Evolutionary conservation across 306 rosid genomes (phyloP), one percentile per base, ranked within the genome.

Genomic region (Dalbergia oliveri): DNA sequence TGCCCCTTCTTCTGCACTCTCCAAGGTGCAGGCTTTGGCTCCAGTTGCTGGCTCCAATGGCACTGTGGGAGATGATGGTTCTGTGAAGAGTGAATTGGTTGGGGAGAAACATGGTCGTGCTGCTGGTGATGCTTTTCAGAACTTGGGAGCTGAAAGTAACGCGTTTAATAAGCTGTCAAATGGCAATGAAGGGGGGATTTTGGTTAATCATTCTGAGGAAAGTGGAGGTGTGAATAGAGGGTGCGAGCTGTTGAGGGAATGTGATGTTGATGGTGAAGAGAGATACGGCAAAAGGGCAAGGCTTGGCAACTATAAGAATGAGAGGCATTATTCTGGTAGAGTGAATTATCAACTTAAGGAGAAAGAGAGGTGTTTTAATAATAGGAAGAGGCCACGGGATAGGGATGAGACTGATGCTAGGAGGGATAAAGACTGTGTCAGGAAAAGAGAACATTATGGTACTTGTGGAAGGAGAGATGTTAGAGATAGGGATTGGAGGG

Each of bases 371-470:
- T 26, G 62, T 73, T 66, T 53, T 18, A 44, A 23, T 41, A 78
- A 43, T 41, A 79, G 89, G 89, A 95, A 93, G 90, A 93, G 99
- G 87, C 73, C 74, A 1, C 79, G 97, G 9, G 98, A 93, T 70
- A 85, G 91, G 81, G 97, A 94, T 37, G 97, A 92, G 15, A 47
- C 45, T 75, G 94, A 88, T 54, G 23, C 2, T 84, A 45, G 88
- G 85, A 89, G 86, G 85, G 97, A 88, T 8, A 88, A 76, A 77
- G 97, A 90, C 79, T 50, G 73, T 68, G 74, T 9, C 45, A 85
- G 91, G 91, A 92, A 87, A 73, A 92, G 89, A 73, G 96, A 92
- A 31, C 59, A 79, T 83, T 86, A 84, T 74, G 71, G 85, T 69
- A 63, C 23, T 73, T 66, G 76, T 59, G 87, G 83, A 80, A 82